Conservation (phyloP, 2,329 filamentous ascomycete genomes). For the Cercospora sp. region DNA sequence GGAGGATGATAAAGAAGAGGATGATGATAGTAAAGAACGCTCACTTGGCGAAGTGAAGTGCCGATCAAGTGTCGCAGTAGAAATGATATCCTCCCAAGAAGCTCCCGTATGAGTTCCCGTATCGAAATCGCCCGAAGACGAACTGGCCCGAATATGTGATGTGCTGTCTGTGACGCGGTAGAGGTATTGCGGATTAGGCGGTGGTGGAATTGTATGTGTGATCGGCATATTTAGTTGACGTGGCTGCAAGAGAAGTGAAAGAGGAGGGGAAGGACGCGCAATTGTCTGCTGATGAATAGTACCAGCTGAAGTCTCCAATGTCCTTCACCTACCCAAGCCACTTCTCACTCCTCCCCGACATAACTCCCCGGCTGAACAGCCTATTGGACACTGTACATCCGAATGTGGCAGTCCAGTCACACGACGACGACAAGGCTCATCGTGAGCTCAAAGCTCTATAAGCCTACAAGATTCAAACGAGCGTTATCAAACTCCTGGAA, state of each 20-base stretch:
- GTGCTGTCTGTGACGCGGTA: slow-evolving; percentile 24
- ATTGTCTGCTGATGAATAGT: neutral
- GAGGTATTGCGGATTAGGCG: slow-evolving; percentile 18
- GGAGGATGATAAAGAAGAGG: neutral
- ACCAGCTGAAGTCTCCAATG: neutral
- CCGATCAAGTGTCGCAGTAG: slow-evolving; percentile 6
- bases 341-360: neutral
- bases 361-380: neutral
- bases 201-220: slow-evolving; percentile 3
- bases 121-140: slow-evolving; percentile 17
- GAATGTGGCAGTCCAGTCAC: neutral
- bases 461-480: neutral
- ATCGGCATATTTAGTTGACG: neutral
- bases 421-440: neutral
- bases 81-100: slow-evolving; percentile 19
- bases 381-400: neutral
- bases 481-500: neutral
- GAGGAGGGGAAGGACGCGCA: neutral
- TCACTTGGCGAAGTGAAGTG: slow-evolving; percentile 13
- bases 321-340: neutral
- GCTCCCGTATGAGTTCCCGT: slow-evolving; percentile 18
- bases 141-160: slow-evolving; percentile 13
- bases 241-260: neutral
- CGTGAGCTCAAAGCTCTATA: slow-evolving; percentile 4
- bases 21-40: neutral